phyloP scores from a whole-genome alignment of 331 rosid genomes.

The Pyracantha coccinea region DNA sequence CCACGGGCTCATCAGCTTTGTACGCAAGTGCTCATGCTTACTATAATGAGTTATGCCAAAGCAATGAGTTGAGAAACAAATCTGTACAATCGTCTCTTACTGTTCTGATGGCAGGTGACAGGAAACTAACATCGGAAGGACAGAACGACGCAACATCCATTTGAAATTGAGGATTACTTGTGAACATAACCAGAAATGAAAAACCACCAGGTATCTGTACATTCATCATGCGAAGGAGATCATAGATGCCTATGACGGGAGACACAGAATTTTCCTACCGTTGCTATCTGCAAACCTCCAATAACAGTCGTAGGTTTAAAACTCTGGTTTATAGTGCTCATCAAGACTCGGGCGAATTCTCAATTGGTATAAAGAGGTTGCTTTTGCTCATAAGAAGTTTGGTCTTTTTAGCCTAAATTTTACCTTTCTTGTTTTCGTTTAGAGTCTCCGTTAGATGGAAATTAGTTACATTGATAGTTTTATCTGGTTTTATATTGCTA shows the following conservation, averaged over 20 bases:
- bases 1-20: not conserved
- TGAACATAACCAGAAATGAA: conserved; percentile 23
- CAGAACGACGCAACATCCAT: conserved; percentile 28
- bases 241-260: conserved; percentile 36
- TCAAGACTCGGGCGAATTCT: not conserved
- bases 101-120: conserved; percentile 33
- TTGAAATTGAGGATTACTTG: conserved; percentile 19
- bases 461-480: not conserved
- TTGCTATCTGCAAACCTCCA: conserved; percentile 24
- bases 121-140: conserved; percentile 35
- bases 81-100: not conserved
- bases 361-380: not conserved
- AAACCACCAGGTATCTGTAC: conserved; percentile 48
- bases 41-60: not conserved
- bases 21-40: not conserved
- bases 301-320: conserved; percentile 12
- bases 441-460: not conserved
- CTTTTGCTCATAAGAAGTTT: not conserved
- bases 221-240: conserved; percentile 39
- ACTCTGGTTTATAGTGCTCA: conserved; percentile 14
- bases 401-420: not conserved
- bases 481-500: not conserved
- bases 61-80: not conserved
- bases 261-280: conserved; percentile 35
- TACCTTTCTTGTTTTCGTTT: not conserved